Conservation (phyloP, 345 rosid genomes). For the Eucalyptus lansdowneana region DNA sequence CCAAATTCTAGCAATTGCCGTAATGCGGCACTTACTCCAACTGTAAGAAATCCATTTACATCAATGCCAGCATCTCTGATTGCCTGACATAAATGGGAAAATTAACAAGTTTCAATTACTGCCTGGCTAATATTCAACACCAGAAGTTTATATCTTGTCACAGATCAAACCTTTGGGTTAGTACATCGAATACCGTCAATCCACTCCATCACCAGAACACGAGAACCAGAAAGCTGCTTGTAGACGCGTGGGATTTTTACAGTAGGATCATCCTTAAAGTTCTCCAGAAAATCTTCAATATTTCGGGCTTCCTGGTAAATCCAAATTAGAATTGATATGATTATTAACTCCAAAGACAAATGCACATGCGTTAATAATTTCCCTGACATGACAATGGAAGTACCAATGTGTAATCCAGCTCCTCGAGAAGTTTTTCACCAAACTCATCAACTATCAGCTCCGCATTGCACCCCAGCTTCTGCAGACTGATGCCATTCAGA, state of each 20-base stretch:
- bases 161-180: constrained; percentile 65
- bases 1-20: constrained; percentile 92
- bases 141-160: not conserved
- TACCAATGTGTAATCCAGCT: constrained; percentile 98
- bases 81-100: constrained; percentile 40
- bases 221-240: constrained; percentile 75
- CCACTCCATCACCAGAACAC: constrained; percentile 98
- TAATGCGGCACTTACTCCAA: constrained; percentile 97
- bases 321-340: not conserved
- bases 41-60: constrained; percentile 76
- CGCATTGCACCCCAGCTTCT: constrained; percentile 92
- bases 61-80: constrained; percentile 85
- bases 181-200: constrained; percentile 98
- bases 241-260: constrained; percentile 93
- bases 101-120: not conserved
- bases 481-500: constrained; percentile 77
- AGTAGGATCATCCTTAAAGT: constrained; percentile 87
- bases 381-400: not conserved
- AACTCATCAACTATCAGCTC: constrained; percentile 96
- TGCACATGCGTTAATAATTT: too few species aligned
- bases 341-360: too few species aligned
- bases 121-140: not conserved
- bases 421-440: constrained; percentile 97
- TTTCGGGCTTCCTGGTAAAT: constrained; percentile 76
- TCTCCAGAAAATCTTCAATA: constrained; percentile 88